These are phyloP conservation scores for Amauroascus verrucosus DNA, from an alignment of 2,329 filamentous ascomycete genomes.

Conservation along the genomic window DNA sequence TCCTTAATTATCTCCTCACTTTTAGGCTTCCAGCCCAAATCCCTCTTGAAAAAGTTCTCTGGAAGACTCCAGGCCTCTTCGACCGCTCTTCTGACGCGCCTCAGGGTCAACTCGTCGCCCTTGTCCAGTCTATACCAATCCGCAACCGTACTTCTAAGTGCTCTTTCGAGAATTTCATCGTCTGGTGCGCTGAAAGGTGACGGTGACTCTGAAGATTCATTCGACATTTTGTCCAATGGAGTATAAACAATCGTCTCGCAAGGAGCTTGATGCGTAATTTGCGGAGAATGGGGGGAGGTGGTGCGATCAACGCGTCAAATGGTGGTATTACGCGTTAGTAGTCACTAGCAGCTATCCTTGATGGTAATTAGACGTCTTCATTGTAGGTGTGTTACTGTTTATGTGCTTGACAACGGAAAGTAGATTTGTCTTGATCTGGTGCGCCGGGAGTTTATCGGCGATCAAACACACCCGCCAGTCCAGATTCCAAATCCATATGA, in stretches of 20 bases:
- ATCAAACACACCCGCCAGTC: not conserved
- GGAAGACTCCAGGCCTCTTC: constrained; percentile 45
- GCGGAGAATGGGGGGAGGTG: not conserved
- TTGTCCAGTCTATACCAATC: constrained; percentile 32
- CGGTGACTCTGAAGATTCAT: constrained; percentile 24
- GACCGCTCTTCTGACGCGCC: constrained; percentile 44
- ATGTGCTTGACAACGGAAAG: not conserved
- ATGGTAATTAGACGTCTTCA: not conserved
- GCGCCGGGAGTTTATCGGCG: not conserved
- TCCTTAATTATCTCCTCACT: constrained; percentile 46
- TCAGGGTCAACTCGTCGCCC: constrained; percentile 47
- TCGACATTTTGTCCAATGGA: constrained; percentile 18
- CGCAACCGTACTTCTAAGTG: constrained; percentile 31
- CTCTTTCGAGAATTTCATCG: constrained; percentile 27
- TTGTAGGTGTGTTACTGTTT: not conserved
- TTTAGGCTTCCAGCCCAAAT: constrained; percentile 43
- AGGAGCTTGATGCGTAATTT: not conserved
- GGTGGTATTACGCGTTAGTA: constrained; percentile 1
- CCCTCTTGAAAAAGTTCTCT: constrained; percentile 46
- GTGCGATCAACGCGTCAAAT: not conserved
- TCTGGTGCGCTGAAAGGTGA: constrained; percentile 24
- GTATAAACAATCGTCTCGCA: not conserved
- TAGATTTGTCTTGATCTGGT: not conserved
- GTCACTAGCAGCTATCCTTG: not conserved
- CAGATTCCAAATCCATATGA: not conserved